Conservation (phyloP, 2,329 filamentous ascomycete species). For the Colletotrichum noveboracense region DNA sequence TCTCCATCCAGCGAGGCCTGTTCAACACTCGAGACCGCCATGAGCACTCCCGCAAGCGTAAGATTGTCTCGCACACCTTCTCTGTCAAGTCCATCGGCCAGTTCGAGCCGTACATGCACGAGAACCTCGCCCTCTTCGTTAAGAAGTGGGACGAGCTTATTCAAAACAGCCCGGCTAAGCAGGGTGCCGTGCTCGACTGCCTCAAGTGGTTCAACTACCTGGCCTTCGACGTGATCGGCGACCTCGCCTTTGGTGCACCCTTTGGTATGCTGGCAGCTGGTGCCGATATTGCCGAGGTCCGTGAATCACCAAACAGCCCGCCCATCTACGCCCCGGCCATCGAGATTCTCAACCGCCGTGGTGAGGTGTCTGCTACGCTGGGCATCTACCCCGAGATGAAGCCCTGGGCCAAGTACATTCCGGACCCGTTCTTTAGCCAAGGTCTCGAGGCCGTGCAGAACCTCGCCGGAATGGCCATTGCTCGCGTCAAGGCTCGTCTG, state of each 20-base stretch:
- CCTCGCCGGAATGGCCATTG: constrained; percentile 86
- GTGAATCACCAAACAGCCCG: constrained; percentile 58
- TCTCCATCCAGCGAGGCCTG: constrained; percentile 82
- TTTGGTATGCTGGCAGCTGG: constrained; percentile 24
- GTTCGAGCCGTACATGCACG: constrained; percentile 88
- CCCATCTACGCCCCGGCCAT: constrained; percentile 79
- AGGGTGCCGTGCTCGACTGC: constrained; percentile 65
- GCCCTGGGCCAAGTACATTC: constrained; percentile 80
- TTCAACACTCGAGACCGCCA: constrained; percentile 87
- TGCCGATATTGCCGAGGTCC: constrained; percentile 22
- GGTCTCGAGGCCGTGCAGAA: constrained; percentile 78
- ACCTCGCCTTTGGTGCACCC: constrained; percentile 25
- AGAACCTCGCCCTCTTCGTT: constrained; percentile 77
- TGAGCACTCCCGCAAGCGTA: constrained; percentile 88
- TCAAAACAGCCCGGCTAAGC: constrained; percentile 32
- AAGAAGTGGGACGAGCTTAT: constrained; percentile 71
- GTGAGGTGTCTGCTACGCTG: constrained; percentile 83
- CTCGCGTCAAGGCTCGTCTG: constrained; percentile 76
- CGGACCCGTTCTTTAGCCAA: constrained; percentile 80
- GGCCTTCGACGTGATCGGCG: constrained; percentile 26
- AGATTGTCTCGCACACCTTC: constrained; percentile 88
- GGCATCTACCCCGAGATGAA: constrained; percentile 77
- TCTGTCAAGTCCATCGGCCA: constrained; percentile 79
- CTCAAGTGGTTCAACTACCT: constrained; percentile 41
- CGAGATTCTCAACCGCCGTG: constrained; percentile 85